Evolutionary conservation across 176 grass and related monocot genomes (phyloP).

Genomic region (Raddia guianensis): DNA sequence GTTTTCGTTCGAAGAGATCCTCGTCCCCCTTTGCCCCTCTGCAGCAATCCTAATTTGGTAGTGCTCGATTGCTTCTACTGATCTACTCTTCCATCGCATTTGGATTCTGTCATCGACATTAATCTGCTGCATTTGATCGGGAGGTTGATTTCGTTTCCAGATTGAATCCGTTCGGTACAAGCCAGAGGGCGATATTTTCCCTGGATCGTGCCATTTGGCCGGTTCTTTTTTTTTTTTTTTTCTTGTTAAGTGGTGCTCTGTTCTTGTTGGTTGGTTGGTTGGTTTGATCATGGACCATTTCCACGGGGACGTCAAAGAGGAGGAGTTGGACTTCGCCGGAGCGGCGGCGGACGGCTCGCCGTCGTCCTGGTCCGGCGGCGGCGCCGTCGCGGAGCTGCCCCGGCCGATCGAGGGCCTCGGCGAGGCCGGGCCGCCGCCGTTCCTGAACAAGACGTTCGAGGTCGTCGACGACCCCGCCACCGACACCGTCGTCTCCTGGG

Average conservation of each 20-base stretch:
- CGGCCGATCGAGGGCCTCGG: slow-evolving; percentile 79
- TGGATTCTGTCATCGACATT: background rate
- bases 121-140: background rate
- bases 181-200: background rate
- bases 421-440: slow-evolving; percentile 74
- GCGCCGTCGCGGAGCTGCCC: slow-evolving; percentile 36
- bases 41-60: background rate
- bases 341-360: slow-evolving; percentile 27
- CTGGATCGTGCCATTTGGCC: slow-evolving; percentile 1
- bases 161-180: background rate
- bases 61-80: background rate
- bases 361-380: slow-evolving; percentile 21
- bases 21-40: background rate
- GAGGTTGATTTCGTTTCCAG: background rate
- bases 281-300: slow-evolving; percentile 38
- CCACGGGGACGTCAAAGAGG: slow-evolving; percentile 49
- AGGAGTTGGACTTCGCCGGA: slow-evolving; percentile 46
- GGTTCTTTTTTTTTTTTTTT: background rate
- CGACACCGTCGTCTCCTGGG: slow-evolving; percentile 77
- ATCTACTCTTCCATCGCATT: no score
- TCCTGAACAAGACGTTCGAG: slow-evolving; percentile 88
- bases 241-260: background rate
- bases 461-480: slow-evolving; percentile 75
- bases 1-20: no score
- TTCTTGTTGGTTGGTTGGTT: background rate